Conservation (phyloP, 306 rosid genomes). For the Cicer chorassanicum region DNA sequence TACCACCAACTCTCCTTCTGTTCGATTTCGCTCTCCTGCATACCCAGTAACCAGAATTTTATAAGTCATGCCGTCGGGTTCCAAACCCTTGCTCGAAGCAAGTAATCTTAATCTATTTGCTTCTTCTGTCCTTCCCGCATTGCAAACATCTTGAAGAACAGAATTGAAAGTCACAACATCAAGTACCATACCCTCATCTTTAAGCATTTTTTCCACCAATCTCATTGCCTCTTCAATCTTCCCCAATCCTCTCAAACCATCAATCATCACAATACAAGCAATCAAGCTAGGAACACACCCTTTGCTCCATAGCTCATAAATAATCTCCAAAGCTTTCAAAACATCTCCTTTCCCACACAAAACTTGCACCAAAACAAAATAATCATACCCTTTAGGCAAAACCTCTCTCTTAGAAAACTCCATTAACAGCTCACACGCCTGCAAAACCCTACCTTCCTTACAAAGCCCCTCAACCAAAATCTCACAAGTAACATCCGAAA, state of each 20-base stretch:
- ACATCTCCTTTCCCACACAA: conserved; percentile 61
- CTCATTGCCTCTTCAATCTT: conserved; percentile 56
- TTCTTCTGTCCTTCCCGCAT: conserved; percentile 58
- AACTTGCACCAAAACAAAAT: conserved; percentile 58
- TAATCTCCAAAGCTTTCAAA: conserved; percentile 54
- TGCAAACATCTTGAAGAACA: conserved; percentile 68
- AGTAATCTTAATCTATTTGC: conserved; percentile 69
- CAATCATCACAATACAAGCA: conserved; percentile 69
- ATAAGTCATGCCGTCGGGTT: conserved; percentile 62
- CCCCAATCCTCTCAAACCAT: conserved; percentile 64
- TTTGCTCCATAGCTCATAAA: conserved; percentile 69
- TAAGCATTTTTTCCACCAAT: conserved; percentile 69
- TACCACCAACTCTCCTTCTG: conserved; percentile 62
- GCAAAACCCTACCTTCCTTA: conserved; percentile 52
- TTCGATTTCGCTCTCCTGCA: conserved; percentile 55
- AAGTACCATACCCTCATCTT: conserved; percentile 62
- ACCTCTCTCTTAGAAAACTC: conserved; percentile 63
- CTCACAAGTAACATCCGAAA: conserved; percentile 79
- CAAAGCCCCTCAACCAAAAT: conserved; percentile 77
- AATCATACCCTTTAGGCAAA: conserved; percentile 74
- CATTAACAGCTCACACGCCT: conserved; percentile 61
- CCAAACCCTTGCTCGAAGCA: conserved; percentile 69
- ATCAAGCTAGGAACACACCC: conserved; percentile 71
- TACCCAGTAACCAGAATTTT: conserved; percentile 65
- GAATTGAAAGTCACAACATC: conserved; percentile 78